Evolutionary conservation across 75 land plant species (phyloP), one percentile per base, ranked within the genome.

Genomic region (Sequoiadendron giganteum): DNA sequence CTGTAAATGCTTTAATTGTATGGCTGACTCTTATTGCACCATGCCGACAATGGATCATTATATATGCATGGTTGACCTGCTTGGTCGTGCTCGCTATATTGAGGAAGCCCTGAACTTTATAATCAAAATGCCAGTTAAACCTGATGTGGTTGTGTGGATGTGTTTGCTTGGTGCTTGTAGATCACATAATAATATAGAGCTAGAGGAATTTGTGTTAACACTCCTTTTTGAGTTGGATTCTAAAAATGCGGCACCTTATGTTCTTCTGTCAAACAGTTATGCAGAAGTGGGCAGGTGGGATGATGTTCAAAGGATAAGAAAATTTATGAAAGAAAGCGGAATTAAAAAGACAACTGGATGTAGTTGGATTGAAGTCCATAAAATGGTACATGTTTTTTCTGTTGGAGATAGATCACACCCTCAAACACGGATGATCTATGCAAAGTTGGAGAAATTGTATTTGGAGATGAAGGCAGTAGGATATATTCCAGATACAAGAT

Each of bases 341-440:
- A 40, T 40, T 6, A 19, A 36, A 80, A 80, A 80, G 43, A 40
- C 39, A 19, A 30, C 19, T 6, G 83, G 83, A 36, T 80, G 43
- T 40, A 80, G 83, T 21, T 38, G 39, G 83, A 80, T 80, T 16
- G 38, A 80, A 40, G 42, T 80, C 43, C 39, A 80, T 80, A 80
- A 80, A 36, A 80, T 30, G 85, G 18, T 87, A 21, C 88, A 87
- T 87, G 19, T 25, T 47, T 88, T 88, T 84, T 82, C 81, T 49
- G 85, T 82, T 4, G 85, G 49, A 81, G 48, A 87, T 76, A 32
- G 21, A 87, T 81, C 88, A 16, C 88, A 88, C 87, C 89, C 86
- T 8, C 36, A 88, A 54, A 55, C 65, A 19, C 47, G 34, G 42
- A 43, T 84, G 11, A 88, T 85, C 68, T 88, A 61, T 88, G 86